Evolutionary conservation across 78 protist genomes (phyloP), one percentile per base, ranked within the genome.

Genomic region (Creolimax fragrantissima): DNA sequence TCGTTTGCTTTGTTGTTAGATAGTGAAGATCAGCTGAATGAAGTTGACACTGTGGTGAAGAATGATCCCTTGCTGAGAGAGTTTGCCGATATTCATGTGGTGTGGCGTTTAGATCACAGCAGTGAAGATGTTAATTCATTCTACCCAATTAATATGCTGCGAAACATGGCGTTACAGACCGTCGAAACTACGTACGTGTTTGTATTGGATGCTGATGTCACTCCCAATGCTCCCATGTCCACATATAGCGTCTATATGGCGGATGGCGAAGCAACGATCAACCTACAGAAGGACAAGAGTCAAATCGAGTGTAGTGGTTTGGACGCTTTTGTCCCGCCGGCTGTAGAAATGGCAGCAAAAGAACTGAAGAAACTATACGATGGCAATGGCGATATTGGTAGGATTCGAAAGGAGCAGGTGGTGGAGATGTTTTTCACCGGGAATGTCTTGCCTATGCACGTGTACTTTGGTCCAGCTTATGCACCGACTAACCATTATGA

Each of bases 161-260:
- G 93, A 5, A 91, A 91, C 58, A 36, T 91, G 17, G 93, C 89
- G 35, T 5, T 83, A 5, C 93, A 91, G 86, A 17, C 39, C 41
- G 89, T 91, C 2, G 58, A n/a, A 5, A 81, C 93, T 3, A n/a
- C 4, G 45, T 36, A 45, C 47, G 45, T 74, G 11, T 67, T 91
- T 17, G 93, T 91, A 7, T 42, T 91, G 3, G 93, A 91, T 2
- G 89, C 81, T n/a, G 93, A 91, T 81, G 93, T 91, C 41, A 35
- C 44, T n/a, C 93, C 93, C 37, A 91, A 81, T 41, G 89, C 89
- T 24, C n/a, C 43, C 89, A 66, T 74, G 43, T 4, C 5, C 3
- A 42, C 5, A 1, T 90, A 91, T 36, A 37, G n/a, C 45, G 42
- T 4, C 37, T 91, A 35, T 35, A 17, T 91, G 6, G 43, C 41